phyloP scores from a whole-genome alignment of 176 grass and related monocot species.

The Lolium multiflorum region DNA sequence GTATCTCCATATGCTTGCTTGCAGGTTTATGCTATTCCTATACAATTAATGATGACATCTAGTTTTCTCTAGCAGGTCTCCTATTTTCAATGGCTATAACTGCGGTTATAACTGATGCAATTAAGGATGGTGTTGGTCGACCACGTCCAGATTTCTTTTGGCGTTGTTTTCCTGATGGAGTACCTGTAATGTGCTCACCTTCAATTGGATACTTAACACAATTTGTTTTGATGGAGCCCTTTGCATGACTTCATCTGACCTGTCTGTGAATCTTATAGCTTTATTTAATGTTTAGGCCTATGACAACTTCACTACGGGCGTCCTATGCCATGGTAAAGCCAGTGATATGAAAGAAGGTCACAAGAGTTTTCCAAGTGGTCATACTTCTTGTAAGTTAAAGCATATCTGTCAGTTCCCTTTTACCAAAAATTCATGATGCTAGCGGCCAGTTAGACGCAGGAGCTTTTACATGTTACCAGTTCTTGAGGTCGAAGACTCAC shows the following conservation, averaged over 20 bases:
- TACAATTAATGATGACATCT: slow-evolving; percentile 32
- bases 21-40: slow-evolving; percentile 15
- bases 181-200: slow-evolving; percentile 43
- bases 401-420: slow-evolving; percentile 8
- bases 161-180: slow-evolving; percentile 83
- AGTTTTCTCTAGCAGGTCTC: slow-evolving; percentile 52
- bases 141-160: slow-evolving; percentile 88
- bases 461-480: slow-evolving; percentile 12
- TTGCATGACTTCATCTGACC: neutral
- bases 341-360: slow-evolving; percentile 84
- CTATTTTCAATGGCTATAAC: slow-evolving; percentile 81
- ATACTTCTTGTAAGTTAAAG: slow-evolving; percentile 72
- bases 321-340: slow-evolving; percentile 69
- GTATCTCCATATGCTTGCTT: slow-evolving; percentile 35
- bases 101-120: slow-evolving; percentile 78
- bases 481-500: slow-evolving; percentile 19
- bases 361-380: slow-evolving; percentile 87
- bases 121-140: slow-evolving; percentile 79
- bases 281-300: slow-evolving; percentile 53
- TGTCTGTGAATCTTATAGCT: neutral
- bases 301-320: slow-evolving; percentile 59
- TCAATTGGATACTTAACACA: neutral
- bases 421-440: slow-evolving; percentile 24
- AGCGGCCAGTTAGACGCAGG: slow-evolving; percentile 8
- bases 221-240: slow-evolving; percentile 6